A percentile compares a stretch with the other conserved stretches of the same genome.
Conservation (phyloP, 208 protist species). For the Acanthamoeba culbertsoni region DNA sequence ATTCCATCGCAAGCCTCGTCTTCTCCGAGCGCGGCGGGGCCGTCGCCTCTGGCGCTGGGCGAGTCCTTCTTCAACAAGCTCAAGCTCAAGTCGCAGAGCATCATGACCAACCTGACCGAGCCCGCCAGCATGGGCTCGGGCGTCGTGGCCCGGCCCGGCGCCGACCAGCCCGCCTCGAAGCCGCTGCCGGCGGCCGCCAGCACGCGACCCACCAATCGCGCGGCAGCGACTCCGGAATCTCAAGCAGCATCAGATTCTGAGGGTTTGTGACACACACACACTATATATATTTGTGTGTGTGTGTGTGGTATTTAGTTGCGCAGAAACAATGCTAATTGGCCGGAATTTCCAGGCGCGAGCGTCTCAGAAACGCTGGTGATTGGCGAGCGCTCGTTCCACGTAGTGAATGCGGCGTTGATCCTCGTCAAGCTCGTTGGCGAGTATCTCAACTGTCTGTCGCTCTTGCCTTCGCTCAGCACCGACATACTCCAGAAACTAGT, state of each 20-base stretch:
- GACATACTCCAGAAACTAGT: conserved; percentile 64
- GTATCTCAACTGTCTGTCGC: conserved; percentile 38
- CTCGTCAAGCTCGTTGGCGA: conserved; percentile 28
- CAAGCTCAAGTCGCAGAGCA: background rate
- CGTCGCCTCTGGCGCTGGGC: background rate
- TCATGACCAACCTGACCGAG: background rate
- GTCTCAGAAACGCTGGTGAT: background rate
- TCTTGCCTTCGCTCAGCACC: conserved; percentile 54
- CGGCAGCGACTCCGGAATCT: too few species aligned
- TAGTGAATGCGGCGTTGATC: conserved; percentile 50
- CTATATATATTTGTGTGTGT: too few species aligned
- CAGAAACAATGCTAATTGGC: background rate
- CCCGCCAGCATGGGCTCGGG: background rate
- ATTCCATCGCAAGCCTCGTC: background rate
- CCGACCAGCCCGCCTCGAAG: too few species aligned
- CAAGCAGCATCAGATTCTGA: too few species aligned
- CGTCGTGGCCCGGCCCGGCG: background rate
- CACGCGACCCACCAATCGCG: too few species aligned
- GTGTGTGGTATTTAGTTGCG: too few species aligned
- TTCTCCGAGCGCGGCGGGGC: background rate
- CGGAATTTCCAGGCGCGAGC: background rate
- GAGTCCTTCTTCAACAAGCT: conserved; percentile 15
- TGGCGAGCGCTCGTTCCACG: background rate
- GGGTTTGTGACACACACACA: too few species aligned
- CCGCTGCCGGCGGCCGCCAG: too few species aligned